Base-by-base conservation (phyloP, 2,329 filamentous ascomycete species). In the Acrodontium crateriforme region DNA sequence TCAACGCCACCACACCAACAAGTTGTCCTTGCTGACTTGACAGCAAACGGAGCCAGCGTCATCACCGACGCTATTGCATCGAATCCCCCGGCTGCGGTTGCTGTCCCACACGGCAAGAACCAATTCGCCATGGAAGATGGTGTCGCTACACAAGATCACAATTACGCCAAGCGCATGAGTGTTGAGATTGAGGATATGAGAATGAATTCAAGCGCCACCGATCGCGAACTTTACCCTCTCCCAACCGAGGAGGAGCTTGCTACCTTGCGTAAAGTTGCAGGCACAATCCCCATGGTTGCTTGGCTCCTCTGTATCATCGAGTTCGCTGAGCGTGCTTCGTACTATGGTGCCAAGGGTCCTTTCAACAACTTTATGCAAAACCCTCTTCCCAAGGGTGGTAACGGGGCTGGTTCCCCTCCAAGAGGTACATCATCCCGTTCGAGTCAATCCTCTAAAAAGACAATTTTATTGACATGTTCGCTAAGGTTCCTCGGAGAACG, bases 311-410 rank as follows among this genome's bases (percentile, higher is more conserved):
- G 69, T 35, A 39, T 65, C 5, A 67, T 73, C 21, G 71, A 74
- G 37, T 67, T 74, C 34, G 67, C 65, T 29, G 70, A 75, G 44
- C 56, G 71, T 30, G 69, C 69, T 3, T 72, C 68, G 0, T 74
- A 68, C 55, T 72, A 71, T 42, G 70, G 69, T 35, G 5, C 58
- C 65, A 35, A 63, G 62, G 0, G 52, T 68, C 6, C 71, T 73
- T 46, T 59, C 58, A 36, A n/a, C n/a, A 78, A 78, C 46, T 78
- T 66, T 40, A 64, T 78, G 42, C 67, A 76, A 40, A 65, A 67
- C 7, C 63, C 67, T 3, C 45, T 78, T 3, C 73, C 73, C 1
- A 36, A 47, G n/a, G 52, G 50, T 5, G 50, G 52, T 2, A 50
- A 51, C 27, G 52, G 50, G 13, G 42, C 48, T 16, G 52, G 52